A percentile compares a stretch with the other conserved stretches of the same genome.
Evolutionary conservation across 495 filamentous ascomycete species (phyloP).

Genomic region (Elasticomyces elasticus): DNA sequence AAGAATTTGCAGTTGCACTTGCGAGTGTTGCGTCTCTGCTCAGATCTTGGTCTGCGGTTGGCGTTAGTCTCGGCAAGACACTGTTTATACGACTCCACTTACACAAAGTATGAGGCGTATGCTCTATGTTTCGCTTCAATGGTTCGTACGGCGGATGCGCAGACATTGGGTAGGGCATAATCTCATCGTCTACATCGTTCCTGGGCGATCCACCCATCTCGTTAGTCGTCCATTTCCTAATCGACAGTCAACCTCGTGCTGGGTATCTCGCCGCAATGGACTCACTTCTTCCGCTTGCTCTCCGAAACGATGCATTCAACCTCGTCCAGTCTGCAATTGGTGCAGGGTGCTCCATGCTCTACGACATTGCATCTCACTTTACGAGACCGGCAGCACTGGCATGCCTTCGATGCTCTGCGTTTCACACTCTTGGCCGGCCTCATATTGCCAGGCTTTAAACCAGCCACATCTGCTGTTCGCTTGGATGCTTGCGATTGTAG

Average conservation of each 20-base stretch:
- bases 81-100: conserved; percentile 26
- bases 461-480: conserved; percentile 32
- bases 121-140: conserved; percentile 29
- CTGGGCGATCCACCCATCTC: neutral
- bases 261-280: conserved; percentile 14
- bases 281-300: conserved; percentile 82
- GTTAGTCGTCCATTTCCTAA: conserved; percentile 21
- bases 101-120: conserved; percentile 55
- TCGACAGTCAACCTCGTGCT: neutral
- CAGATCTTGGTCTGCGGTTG: conserved; percentile 11
- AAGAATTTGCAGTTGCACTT: neutral
- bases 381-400: conserved; percentile 72
- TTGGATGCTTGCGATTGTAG: conserved; percentile 25
- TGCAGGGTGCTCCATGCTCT: conserved; percentile 75
- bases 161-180: conserved; percentile 12
- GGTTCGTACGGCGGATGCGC: conserved; percentile 21
- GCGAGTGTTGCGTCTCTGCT: conserved; percentile 2
- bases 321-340: conserved; percentile 79
- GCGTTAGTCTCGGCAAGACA: neutral
- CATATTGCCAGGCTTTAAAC: conserved; percentile 29
- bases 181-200: neutral
- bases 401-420: conserved; percentile 75
- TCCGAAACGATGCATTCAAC: conserved; percentile 84
- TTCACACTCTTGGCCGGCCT: conserved; percentile 52
- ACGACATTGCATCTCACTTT: conserved; percentile 95